Conservation (phyloP, 306 rosid species). For the Dryas drummondii region DNA sequence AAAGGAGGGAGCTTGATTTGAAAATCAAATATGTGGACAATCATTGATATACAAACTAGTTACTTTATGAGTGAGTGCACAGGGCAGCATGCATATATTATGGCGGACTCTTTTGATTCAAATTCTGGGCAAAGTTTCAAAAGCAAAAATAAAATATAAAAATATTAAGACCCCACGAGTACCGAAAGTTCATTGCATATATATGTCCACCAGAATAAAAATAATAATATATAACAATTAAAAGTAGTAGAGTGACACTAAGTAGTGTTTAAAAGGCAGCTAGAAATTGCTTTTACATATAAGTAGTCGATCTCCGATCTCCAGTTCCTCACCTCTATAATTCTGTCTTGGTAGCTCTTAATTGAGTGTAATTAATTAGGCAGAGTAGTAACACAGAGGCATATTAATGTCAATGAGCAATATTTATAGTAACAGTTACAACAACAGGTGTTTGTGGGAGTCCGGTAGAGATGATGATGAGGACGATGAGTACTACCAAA, state of each 20-base stretch:
- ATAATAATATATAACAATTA: no score
- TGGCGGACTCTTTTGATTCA: constrained; percentile 32
- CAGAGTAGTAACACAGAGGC: no score
- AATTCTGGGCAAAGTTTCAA: constrained; percentile 1
- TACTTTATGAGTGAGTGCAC: no score
- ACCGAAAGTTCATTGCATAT: background rate
- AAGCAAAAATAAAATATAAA: background rate
- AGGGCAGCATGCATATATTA: background rate
- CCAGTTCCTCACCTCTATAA: no score
- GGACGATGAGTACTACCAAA: background rate
- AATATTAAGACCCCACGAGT: background rate
- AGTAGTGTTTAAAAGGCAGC: no score
- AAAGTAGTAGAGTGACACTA: no score
- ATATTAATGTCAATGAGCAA: background rate
- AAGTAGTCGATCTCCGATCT: no score
- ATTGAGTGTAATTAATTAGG: no score
- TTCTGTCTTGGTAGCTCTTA: no score
- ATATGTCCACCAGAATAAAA: background rate
- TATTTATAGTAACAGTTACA: background rate
- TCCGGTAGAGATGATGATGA: background rate
- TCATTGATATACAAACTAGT: background rate
- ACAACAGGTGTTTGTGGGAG: no score
- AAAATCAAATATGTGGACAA: background rate
- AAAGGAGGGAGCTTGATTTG: background rate
- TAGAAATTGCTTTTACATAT: no score